Conservation (phyloP, 2,329 filamentous ascomycete species). For the Curvularia lunata region DNA sequence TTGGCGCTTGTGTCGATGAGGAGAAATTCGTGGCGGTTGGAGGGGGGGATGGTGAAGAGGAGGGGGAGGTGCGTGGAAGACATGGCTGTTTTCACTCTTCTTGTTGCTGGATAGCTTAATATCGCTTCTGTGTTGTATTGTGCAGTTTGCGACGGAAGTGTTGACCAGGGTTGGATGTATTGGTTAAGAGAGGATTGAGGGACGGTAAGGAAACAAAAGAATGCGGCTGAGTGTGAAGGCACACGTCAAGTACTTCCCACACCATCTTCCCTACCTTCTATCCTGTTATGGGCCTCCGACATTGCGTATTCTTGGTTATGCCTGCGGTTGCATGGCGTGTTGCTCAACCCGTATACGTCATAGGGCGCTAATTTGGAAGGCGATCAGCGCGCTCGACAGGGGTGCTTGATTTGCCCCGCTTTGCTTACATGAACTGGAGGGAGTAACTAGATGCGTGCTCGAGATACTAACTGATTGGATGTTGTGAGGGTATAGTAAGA, state of each 20-base stretch:
- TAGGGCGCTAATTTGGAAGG: not conserved
- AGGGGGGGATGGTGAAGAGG: conserved; percentile 45
- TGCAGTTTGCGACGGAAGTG: not conserved
- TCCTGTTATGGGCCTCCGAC: not conserved
- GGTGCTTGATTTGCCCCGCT: not conserved
- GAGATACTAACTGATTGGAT: not conserved
- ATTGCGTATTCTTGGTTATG: conserved; percentile 2
- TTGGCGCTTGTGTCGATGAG: conserved; percentile 31
- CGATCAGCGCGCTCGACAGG: not conserved
- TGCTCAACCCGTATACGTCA: not conserved
- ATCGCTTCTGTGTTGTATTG: not conserved
- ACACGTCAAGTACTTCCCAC: not conserved
- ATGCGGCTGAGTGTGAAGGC: not conserved
- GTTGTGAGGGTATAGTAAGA: not conserved
- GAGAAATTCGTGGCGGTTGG: conserved; percentile 44
- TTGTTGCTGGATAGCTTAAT: not conserved
- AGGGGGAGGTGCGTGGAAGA: conserved; percentile 29
- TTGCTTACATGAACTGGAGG: not conserved
- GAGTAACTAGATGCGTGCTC: not conserved
- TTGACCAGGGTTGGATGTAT: not conserved
- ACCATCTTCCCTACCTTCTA: not conserved
- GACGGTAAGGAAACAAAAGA: not conserved
- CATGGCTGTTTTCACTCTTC: not conserved
- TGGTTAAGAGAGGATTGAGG: not conserved
- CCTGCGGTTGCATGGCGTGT: not conserved